Evolutionary conservation across 2,329 filamentous ascomycete genomes (phyloP), one percentile per base, ranked within the genome.

Genomic region (Exophiala lecanii-corni): DNA sequence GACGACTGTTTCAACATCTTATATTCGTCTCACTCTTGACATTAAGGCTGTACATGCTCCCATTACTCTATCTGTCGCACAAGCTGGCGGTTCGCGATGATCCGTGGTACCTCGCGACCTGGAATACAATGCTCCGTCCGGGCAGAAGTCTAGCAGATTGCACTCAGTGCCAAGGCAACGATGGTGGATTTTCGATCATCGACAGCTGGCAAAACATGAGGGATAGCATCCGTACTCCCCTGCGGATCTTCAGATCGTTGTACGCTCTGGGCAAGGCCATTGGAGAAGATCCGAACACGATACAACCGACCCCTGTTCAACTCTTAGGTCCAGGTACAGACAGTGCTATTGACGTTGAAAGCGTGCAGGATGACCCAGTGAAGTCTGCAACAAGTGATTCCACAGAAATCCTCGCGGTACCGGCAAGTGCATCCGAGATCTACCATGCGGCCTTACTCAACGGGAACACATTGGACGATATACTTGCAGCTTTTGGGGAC

Each of bases 21-120:
- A 20, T 52, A 4, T 45, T 52, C 13, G 31, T 44, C 17, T 18
- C 31, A 16, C 36, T 52, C 9, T 41, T 52, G 16, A 39, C 46
- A 7, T 31, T 46, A 18, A 33, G 49, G 28, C 43, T 52, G 6
- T 52, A 52, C 37, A 49, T 45, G 30, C 43, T 52, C 9, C 49
- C 49, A 18, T 34, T 52, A 16, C 43, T 52, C 2, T 49, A 49
- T 33, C 19, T 52, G 9, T 44, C 40, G 21, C 33, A 45, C 43
- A 52, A 47, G 31, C 49, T 52, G 26, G 31, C 43, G 12, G 16
- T 13, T 15, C 25, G 18, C n/a, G 40, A 41, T 17, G 46, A 45
- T 20, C 36, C 43, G 16, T 47, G 39, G 49, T 36, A 45, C 19
- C 35, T 34, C 15, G 34, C 49, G 28, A 44, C 39, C 20, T 45